A percentile compares a stretch with the other conserved stretches of the same genome.
Evolutionary conservation across 2,329 filamentous ascomycete genomes (phyloP).

Genomic region (Aspergillus sp.): DNA sequence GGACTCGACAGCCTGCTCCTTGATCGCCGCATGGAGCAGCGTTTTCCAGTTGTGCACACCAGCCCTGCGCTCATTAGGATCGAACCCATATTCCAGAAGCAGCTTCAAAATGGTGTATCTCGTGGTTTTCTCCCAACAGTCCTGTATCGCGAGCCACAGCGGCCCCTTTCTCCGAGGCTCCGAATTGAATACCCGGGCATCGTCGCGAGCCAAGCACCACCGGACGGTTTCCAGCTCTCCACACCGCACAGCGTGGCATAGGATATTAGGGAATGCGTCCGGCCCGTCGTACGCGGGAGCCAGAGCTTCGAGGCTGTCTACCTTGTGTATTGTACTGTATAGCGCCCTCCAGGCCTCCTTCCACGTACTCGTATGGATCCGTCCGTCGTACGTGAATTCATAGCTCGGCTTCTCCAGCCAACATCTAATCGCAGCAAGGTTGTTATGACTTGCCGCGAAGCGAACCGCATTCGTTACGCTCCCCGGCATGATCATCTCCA

Average conservation of each 20-base stretch:
- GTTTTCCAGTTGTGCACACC: not conserved
- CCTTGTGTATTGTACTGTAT: not conserved
- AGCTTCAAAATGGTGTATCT: not conserved
- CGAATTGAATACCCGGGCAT: not conserved
- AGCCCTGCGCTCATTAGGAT: not conserved
- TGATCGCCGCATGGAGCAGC: not conserved
- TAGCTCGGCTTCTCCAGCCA: not conserved
- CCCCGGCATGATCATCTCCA: not conserved
- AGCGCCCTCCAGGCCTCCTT: not conserved
- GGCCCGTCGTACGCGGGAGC: not conserved
- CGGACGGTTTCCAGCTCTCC: not conserved
- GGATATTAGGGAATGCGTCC: not conserved
- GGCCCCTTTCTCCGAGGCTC: not conserved
- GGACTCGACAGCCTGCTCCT: not conserved
- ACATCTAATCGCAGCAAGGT: not conserved
- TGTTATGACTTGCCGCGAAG: not conserved
- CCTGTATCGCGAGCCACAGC: not conserved
- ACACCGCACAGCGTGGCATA: not conserved
- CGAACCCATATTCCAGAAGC: not conserved
- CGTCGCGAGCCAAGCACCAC: not conserved
- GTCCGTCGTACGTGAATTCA: not conserved
- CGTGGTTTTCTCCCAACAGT: not conserved
- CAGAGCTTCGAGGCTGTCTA: not conserved
- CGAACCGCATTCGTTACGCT: not conserved
- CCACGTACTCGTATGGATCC: not conserved